Conservation (phyloP, 805 yeast genomes). For the Suhomyces canberraensis region DNA sequence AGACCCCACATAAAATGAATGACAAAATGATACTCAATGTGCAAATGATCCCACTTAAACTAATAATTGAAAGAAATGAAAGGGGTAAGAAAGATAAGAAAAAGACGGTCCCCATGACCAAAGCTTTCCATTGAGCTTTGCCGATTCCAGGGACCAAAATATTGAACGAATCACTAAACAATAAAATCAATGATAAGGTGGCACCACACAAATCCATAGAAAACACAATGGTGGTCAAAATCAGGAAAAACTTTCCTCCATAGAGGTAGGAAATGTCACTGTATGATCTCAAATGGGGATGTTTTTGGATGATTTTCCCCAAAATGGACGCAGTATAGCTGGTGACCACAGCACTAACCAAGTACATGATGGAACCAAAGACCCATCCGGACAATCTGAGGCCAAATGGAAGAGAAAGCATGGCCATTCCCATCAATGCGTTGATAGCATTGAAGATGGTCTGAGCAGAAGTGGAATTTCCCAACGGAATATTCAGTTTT, state of each 20-base stretch:
- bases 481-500: neutral
- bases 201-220: conserved; percentile 76
- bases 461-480: conserved; percentile 63
- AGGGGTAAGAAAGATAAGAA: conserved; percentile 67
- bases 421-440: conserved; percentile 65
- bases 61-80: conserved; percentile 64
- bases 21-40: conserved; percentile 62
- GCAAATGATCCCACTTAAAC: conserved; percentile 67
- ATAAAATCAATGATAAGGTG: conserved; percentile 75
- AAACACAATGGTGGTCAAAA: conserved; percentile 68
- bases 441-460: conserved; percentile 66
- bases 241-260: conserved; percentile 71
- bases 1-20: conserved; percentile 61
- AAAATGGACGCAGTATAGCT: conserved; percentile 74
- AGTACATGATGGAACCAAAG: conserved; percentile 57
- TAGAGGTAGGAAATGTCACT: conserved; percentile 89
- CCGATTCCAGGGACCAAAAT: conserved; percentile 15
- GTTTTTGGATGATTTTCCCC: conserved; percentile 75
- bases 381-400: conserved; percentile 63
- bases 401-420: conserved; percentile 65
- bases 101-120: conserved; percentile 39
- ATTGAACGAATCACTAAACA: conserved; percentile 81
- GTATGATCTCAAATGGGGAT: conserved; percentile 76
- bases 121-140: conserved; percentile 9
- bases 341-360: conserved; percentile 63